Evolutionary conservation across 2,329 filamentous ascomycete species (phyloP), one percentile per base, ranked within the genome.

Genomic region (Paraconiothyrium sp.): DNA sequence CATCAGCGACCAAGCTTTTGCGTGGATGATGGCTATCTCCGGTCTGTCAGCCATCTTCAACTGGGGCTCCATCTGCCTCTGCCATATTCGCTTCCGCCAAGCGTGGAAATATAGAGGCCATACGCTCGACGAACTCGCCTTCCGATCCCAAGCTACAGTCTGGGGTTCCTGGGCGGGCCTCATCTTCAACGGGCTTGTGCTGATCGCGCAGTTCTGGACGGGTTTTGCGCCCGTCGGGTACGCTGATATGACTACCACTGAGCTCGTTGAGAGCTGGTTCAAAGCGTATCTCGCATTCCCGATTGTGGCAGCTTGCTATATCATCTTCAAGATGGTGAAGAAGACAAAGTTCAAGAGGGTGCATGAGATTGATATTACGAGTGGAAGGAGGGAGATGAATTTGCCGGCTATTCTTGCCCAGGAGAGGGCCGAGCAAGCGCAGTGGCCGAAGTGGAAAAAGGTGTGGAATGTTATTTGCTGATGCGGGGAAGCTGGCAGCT

Each of bases 141-240:
- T 94, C 81, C 83, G 81, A 30, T 91, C 91, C 1, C 91, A 94
- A 74, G 86, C 90, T 3, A 93, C 93, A 62, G 82, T 94, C 9
- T 66, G 84, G 6, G 94, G 93, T 7, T 95, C 92, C 1, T 97
- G 89, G 84, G 64, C 93, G 24, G 93, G 93, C 16, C 83, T 96
- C 55, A 68, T 83, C 44, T 87, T 95, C 75, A 96, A 96, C 79
- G 62, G 85, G 32, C 78, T 93, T 44, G 88, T 96, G 35, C 83
- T 97, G 16, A 75, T 90, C 50, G 91, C 91, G 4, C 93, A 97
- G 77, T 93, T 96, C 81, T 97, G 92, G 92, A 89, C 90, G 49
- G 92, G 90, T 24, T 89, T 91, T 9, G 93, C 89, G 76, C 92
- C 93, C 3, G 85, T 94, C 43, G 85, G 82, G n/a, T 89, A 86